Conservation (phyloP, 1,139 yeast genomes). For the Protomyces arabidopsidicola region DNA sequence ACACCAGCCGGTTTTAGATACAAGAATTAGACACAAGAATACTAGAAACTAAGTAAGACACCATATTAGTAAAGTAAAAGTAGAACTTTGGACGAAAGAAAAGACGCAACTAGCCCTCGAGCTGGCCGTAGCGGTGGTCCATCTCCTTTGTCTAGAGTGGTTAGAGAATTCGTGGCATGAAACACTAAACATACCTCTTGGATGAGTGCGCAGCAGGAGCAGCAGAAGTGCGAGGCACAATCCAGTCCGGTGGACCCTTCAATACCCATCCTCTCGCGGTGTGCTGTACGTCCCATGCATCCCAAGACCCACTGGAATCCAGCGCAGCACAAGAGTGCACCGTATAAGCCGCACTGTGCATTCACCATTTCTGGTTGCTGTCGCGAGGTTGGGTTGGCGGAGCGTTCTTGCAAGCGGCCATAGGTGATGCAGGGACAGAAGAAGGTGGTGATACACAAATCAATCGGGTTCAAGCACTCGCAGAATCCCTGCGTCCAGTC, state of each 20-base stretch:
- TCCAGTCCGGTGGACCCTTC: not conserved
- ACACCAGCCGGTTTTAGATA: too few species aligned
- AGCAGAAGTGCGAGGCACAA: not conserved
- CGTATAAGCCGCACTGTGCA: not conserved
- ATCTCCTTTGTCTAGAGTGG: not conserved
- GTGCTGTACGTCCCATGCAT: not conserved
- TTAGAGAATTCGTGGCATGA: too few species aligned
- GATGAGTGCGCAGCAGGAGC: not conserved
- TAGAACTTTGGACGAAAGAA: too few species aligned
- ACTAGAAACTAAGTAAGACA: not conserved
- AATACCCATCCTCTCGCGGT: not conserved
- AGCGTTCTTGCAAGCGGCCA: not conserved
- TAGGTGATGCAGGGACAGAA: not conserved
- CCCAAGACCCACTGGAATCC: not conserved
- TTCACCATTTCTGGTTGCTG: not conserved
- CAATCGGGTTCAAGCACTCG: not conserved
- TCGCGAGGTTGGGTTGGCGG: not conserved
- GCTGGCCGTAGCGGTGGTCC: not conserved
- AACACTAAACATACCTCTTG: not conserved
- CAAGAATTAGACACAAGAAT: not conserved
- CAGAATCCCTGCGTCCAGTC: not conserved
- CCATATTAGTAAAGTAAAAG: not conserved
- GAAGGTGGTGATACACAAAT: not conserved
- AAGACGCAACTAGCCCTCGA: not conserved
- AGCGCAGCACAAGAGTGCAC: not conserved